phyloP scores from a whole-genome alignment of 176 grass and related monocot species.

The Phoenix roebelenii region DNA sequence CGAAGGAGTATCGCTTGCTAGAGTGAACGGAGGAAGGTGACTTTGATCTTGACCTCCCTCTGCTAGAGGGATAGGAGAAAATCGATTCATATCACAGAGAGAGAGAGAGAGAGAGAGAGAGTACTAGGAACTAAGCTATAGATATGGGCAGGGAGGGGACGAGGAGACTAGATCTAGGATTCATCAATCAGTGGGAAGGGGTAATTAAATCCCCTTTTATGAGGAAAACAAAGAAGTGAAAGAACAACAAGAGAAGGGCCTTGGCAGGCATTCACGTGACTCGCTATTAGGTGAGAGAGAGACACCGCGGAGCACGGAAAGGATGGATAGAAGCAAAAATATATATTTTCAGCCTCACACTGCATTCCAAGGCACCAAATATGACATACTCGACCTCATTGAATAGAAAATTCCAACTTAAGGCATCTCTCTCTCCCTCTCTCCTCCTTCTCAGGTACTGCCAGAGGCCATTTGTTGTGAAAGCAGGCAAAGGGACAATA shows the following conservation, averaged over 20 bases:
- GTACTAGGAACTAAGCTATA: slow-evolving; percentile 8
- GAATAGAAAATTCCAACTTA: too few relatives aligned
- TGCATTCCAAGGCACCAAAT: too few relatives aligned
- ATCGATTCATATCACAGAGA: slow-evolving; percentile 45
- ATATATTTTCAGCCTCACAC: too few relatives aligned
- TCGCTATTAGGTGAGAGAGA: slow-evolving; percentile 20
- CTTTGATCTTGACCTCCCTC: slow-evolving; percentile 1
- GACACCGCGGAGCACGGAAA: too few relatives aligned
- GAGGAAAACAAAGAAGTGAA: slow-evolving; percentile 35
- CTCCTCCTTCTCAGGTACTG: background rate
- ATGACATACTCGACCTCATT: too few relatives aligned
- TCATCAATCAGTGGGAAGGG: background rate
- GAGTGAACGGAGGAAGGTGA: background rate
- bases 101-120: background rate
- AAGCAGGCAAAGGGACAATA: slow-evolving; percentile 28
- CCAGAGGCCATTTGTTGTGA: slow-evolving; percentile 43
- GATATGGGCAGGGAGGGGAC: slow-evolving; percentile 13
- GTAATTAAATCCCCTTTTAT: slow-evolving; percentile 42
- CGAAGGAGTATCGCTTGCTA: background rate
- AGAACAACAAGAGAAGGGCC: slow-evolving; percentile 11
- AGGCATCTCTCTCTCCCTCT: background rate
- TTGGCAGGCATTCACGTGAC: slow-evolving; percentile 26
- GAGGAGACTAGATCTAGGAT: slow-evolving; percentile 12
- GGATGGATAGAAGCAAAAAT: too few relatives aligned
- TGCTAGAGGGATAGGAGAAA: slow-evolving; percentile 29